Evolutionary conservation across 352 stramenopile species (phyloP).

Genomic region (Phytophthora aleatoria): DNA sequence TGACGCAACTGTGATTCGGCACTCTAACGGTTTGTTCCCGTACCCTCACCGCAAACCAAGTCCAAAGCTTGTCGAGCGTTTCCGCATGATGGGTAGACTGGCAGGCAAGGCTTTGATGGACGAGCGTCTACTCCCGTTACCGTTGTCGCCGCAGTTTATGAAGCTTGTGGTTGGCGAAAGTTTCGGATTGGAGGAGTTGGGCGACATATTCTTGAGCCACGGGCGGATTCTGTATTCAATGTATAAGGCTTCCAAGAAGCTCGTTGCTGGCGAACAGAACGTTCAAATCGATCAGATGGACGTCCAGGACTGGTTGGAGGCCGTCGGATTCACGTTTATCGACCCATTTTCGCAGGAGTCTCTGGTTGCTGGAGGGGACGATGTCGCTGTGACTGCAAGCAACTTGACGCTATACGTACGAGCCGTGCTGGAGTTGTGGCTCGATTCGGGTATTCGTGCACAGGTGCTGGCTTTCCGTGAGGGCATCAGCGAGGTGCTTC

Average conservation of each 20-base stretch:
- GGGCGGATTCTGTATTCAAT: slow-evolving; percentile 69
- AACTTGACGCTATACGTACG: slow-evolving; percentile 68
- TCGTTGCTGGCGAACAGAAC: slow-evolving; percentile 27
- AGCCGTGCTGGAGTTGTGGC: slow-evolving; percentile 64
- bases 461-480: slow-evolving; percentile 82
- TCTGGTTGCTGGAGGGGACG: slow-evolving; percentile 47
- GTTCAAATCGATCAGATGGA: slow-evolving; percentile 68
- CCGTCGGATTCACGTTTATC: slow-evolving; percentile 75
- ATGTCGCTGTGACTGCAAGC: slow-evolving; percentile 50
- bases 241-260: slow-evolving; percentile 44
- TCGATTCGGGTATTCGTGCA: slow-evolving; percentile 58
- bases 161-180: slow-evolving; percentile 73
- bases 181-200: slow-evolving; percentile 55
- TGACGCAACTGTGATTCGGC: slow-evolving; percentile 57
- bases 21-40: slow-evolving; percentile 81
- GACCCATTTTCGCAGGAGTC: slow-evolving; percentile 79
- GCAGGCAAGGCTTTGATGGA: slow-evolving; percentile 87
- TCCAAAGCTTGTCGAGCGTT: slow-evolving; percentile 63
- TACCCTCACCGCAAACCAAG: slow-evolving; percentile 47
- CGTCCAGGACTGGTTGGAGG: slow-evolving; percentile 61
- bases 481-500: slow-evolving; percentile 74
- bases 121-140: slow-evolving; percentile 72
- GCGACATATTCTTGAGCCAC: slow-evolving; percentile 63
- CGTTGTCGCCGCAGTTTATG: slow-evolving; percentile 78
- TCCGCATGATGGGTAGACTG: slow-evolving; percentile 82